phyloP scores from a whole-genome alignment of 148 eudicot genomes.

The Rhododendron kiyosumense region DNA sequence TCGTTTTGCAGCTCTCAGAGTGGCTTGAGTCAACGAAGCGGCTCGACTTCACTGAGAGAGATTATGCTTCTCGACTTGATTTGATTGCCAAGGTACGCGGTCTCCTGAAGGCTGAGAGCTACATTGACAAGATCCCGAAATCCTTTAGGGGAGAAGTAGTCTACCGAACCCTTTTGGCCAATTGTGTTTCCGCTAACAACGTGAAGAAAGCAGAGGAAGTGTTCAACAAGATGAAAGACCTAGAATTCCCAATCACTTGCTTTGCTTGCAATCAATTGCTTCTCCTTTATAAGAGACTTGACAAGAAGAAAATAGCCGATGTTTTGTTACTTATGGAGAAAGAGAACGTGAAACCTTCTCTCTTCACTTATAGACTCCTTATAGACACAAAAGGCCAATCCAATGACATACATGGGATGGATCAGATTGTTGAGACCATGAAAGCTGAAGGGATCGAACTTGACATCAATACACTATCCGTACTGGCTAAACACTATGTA shows the following conservation, averaged over 20 bases:
- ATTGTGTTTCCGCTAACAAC: constrained; percentile 36
- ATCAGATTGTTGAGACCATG: constrained; percentile 78
- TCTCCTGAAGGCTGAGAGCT: constrained; percentile 52
- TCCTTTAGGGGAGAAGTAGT: constrained; percentile 49
- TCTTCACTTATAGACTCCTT: constrained; percentile 61
- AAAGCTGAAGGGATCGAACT: constrained; percentile 67
- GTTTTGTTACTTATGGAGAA: constrained; percentile 80
- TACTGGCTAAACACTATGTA: constrained; percentile 63
- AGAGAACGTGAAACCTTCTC: constrained; percentile 62
- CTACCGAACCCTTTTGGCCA: constrained; percentile 72
- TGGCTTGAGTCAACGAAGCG: constrained; percentile 57
- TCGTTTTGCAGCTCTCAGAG: constrained; percentile 59
- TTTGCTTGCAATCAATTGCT: constrained; percentile 77
- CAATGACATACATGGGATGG: constrained; percentile 81
- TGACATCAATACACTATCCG: constrained; percentile 17
- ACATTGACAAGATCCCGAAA: constrained; percentile 51
- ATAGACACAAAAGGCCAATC: constrained; percentile 72
- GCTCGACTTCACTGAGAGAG: constrained; percentile 45
- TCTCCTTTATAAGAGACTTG: constrained; percentile 58
- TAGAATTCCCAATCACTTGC: constrained; percentile 41
- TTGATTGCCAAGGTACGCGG: constrained; percentile 73
- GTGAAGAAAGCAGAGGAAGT: constrained; percentile 64
- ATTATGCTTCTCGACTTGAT: constrained; percentile 71
- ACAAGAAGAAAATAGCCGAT: constrained; percentile 76
- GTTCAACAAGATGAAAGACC: constrained; percentile 75